Evolutionary conservation across 2,329 filamentous ascomycete genomes (phyloP), one percentile per base, ranked within the genome.

Genomic region (Pestalotiopsis sp.): DNA sequence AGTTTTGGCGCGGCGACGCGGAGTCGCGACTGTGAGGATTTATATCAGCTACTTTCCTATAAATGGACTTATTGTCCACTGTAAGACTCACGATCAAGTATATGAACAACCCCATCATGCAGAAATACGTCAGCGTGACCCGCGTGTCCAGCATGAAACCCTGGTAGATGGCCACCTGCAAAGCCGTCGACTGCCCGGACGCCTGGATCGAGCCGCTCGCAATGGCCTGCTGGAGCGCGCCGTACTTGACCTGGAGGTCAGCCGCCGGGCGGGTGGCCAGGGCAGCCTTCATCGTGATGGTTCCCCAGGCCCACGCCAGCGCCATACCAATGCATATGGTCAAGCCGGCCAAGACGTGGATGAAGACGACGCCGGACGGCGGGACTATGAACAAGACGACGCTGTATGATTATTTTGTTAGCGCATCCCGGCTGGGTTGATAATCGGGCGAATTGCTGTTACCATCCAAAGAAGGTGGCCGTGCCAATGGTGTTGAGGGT

Each of bases 351-450:
- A 64, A 9, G n/a, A 64, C 62, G 25, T 64, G 62, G 4, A 64
- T 49, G 27, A 64, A 64, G 11, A 64, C 62, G 2, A 64, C 62
- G n/a, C 62, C 62, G 5, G 62, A 64, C 23, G 62, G 62, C 39
- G 62, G 62, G 38, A 64, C 62, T n/a, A 64, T 64, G 62, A 49
- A 64, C 20, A 64, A 52, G 23, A 64, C 62, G 20, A 64, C 39
- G 27, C 62, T 64, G 25, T 36, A 36, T 36, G 9, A 9, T 6
- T 2, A 6, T n/a, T 12, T 13, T 36, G 38, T 63, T 23, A 45
- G 60, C 31, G 31, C 57, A 38, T 27, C 36, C n/a, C 7, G 27
- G 14, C 12, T 9, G 6, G 6, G 6, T 36, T 3, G 27, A 17
- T n/a, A 17, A 27, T 27, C 3, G 23, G 59, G 20, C 13, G 31